phyloP scores from a whole-genome alignment of 2,329 filamentous ascomycete species.

The Aureobasidium mangrovei region DNA sequence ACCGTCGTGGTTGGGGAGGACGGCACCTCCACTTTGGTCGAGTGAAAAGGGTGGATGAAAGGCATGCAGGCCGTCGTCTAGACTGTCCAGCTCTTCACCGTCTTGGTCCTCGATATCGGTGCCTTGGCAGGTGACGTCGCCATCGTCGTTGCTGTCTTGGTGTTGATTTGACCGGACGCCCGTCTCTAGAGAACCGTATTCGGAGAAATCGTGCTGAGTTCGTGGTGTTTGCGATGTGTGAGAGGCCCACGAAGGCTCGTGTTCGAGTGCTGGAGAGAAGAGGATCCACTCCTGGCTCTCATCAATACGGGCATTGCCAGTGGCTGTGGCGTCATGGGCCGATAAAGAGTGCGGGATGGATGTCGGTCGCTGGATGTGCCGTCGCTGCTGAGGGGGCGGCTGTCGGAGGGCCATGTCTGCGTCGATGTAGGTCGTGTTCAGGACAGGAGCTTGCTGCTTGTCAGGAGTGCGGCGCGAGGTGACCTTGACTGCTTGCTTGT shows the following conservation, averaged over 20 bases:
- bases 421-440: neutral
- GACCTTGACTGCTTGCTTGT: neutral
- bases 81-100: conserved; percentile 77
- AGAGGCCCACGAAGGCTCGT: conserved; percentile 57
- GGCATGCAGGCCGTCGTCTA: conserved; percentile 84
- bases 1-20: conserved; percentile 88
- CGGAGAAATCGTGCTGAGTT: conserved; percentile 66
- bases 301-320: conserved; percentile 42
- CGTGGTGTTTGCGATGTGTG: conserved; percentile 58
- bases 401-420: conserved; percentile 26
- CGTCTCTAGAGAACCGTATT: conserved; percentile 70
- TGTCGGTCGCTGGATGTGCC: conserved; percentile 19
- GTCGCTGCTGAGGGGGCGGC: conserved; percentile 25
- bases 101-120: conserved; percentile 49
- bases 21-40: conserved; percentile 52
- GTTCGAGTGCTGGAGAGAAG: conserved; percentile 54
- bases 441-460: neutral
- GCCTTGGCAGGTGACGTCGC: conserved; percentile 34
- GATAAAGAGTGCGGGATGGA: conserved; percentile 17
- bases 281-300: conserved; percentile 93
- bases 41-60: conserved; percentile 56
- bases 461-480: neutral
- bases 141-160: conserved; percentile 37
- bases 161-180: conserved; percentile 50
- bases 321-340: conserved; percentile 27